Conservation (phyloP, 352 stramenopile species). For the Phytophthora megakarya region DNA sequence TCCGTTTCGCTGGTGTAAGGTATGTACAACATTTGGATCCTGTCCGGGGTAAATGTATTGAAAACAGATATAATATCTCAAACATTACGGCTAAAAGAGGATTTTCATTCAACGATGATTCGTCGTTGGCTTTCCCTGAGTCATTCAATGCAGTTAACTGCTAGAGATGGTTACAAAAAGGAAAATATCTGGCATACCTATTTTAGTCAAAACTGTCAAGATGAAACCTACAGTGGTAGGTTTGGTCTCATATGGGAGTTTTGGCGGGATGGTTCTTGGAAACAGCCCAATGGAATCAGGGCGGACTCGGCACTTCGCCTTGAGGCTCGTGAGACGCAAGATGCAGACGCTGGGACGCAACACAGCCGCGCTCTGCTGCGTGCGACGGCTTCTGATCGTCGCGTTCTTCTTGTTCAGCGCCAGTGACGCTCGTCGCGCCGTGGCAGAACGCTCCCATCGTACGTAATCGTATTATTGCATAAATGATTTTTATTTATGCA, state of each 20-base stretch:
- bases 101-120: too few relatives aligned
- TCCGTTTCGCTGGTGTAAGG: not conserved
- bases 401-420: constrained; percentile 38
- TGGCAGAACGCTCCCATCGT: constrained; percentile 44
- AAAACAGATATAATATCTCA: too few relatives aligned
- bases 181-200: too few relatives aligned
- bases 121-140: too few relatives aligned
- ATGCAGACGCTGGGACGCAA: constrained; percentile 23
- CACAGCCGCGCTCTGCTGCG: constrained; percentile 14
- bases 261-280: constrained; percentile 39
- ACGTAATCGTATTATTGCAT: constrained; percentile 2
- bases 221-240: constrained; percentile 35
- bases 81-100: too few relatives aligned
- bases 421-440: constrained; percentile 41
- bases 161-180: too few relatives aligned
- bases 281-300: constrained; percentile 45
- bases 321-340: constrained; percentile 26
- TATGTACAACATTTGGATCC: too few relatives aligned
- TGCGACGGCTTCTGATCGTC: constrained; percentile 29
- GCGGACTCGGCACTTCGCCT: constrained; percentile 35
- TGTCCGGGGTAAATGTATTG: too few relatives aligned
- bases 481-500: too few relatives aligned
- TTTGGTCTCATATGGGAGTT: constrained; percentile 30
- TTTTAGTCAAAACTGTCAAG: too few relatives aligned
- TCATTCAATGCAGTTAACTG: constrained; percentile 3